A percentile compares a stretch with the other conserved stretches of the same genome.
These are phyloP conservation scores for Pseudopyrenochaeta lycopersici DNA, from an alignment of 2,329 filamentous ascomycete genomes.

Conservation along the genomic window DNA sequence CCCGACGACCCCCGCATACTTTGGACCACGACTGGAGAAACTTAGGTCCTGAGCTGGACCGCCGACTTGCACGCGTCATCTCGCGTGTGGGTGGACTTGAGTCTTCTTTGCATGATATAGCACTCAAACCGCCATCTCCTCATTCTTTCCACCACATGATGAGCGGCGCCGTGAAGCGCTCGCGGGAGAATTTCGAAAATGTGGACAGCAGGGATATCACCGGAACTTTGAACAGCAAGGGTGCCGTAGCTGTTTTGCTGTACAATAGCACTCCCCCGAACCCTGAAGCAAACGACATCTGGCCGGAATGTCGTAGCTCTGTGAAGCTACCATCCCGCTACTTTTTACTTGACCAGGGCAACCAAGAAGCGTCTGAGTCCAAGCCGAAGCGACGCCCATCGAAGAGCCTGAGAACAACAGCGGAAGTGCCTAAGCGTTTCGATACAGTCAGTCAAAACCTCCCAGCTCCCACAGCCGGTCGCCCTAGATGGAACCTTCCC, in stretches of 20 bases:
- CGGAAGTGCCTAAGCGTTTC: background rate
- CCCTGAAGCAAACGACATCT: slow-evolving; percentile 45
- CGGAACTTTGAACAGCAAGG: slow-evolving; percentile 20
- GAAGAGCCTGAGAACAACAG: background rate
- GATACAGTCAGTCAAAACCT: background rate
- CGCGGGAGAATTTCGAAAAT: slow-evolving; percentile 25
- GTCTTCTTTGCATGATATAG: background rate
- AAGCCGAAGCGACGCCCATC: slow-evolving; percentile 4
- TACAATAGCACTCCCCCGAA: slow-evolving; percentile 28
- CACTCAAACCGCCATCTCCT: background rate
- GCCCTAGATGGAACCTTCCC: slow-evolving; percentile 59
- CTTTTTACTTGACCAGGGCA: slow-evolving; percentile 20
- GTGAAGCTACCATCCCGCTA: slow-evolving; percentile 39
- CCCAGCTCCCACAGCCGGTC: slow-evolving; percentile 26
- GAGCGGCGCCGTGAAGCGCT: slow-evolving; percentile 22
- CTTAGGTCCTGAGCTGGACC: background rate
- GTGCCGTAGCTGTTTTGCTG: slow-evolving; percentile 34
- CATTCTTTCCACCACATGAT: slow-evolving; percentile 1
- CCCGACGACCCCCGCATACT: background rate
- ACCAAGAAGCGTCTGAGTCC: background rate
- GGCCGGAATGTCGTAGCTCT: slow-evolving; percentile 43
- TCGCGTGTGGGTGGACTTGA: background rate
- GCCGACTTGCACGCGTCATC: background rate
- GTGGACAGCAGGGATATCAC: slow-evolving; percentile 19
- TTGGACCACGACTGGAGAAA: background rate